These are phyloP conservation scores for Amanita fuliginea DNA, from an alignment of 768 basidiomycete genomes.

Conservation along the genomic window DNA sequence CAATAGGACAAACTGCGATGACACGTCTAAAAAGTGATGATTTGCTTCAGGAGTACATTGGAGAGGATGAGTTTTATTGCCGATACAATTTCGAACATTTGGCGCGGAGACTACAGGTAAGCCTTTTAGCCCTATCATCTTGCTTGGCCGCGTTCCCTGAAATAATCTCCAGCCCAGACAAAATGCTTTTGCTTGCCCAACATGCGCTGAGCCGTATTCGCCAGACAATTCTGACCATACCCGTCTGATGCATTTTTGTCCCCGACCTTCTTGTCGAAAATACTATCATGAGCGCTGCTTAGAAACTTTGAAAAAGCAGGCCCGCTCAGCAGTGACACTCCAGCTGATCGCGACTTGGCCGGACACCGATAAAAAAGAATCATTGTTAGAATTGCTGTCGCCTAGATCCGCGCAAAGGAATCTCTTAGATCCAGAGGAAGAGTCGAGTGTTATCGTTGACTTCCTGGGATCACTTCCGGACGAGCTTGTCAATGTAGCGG, in stretches of 20 bases:
- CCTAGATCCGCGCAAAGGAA: slow-evolving; percentile 1
- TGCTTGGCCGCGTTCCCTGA: neutral
- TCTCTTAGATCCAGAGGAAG: neutral
- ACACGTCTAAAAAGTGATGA: slow-evolving; percentile 22
- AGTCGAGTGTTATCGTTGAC: neutral
- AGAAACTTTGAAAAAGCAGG: slow-evolving; percentile 9
- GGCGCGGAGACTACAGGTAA: slow-evolving; percentile 14
- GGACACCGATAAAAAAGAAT: slow-evolving; percentile 17
- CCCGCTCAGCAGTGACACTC: slow-evolving; percentile 10
- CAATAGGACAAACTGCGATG: neutral
- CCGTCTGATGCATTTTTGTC: slow-evolving; percentile 45
- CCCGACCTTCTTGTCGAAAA: slow-evolving; percentile 33
- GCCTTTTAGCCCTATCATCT: slow-evolving; percentile 14
- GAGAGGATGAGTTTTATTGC: slow-evolving; percentile 29
- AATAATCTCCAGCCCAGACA: slow-evolving; percentile 29
- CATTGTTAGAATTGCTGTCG: slow-evolving; percentile 8
- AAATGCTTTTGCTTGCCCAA: slow-evolving; percentile 22
- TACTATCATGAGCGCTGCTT: slow-evolving; percentile 43
- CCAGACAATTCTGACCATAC: slow-evolving; percentile 21
- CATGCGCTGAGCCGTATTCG: slow-evolving; percentile 35
- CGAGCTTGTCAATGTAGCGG: slow-evolving; percentile 29
- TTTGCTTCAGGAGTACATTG: slow-evolving; percentile 28
- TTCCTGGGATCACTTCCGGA: slow-evolving; percentile 20
- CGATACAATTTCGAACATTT: slow-evolving; percentile 29
- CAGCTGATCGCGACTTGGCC: slow-evolving; percentile 28